Evolutionary conservation across 2,329 filamentous ascomycete genomes (phyloP).

Genomic region (Colletotrichum sp.): DNA sequence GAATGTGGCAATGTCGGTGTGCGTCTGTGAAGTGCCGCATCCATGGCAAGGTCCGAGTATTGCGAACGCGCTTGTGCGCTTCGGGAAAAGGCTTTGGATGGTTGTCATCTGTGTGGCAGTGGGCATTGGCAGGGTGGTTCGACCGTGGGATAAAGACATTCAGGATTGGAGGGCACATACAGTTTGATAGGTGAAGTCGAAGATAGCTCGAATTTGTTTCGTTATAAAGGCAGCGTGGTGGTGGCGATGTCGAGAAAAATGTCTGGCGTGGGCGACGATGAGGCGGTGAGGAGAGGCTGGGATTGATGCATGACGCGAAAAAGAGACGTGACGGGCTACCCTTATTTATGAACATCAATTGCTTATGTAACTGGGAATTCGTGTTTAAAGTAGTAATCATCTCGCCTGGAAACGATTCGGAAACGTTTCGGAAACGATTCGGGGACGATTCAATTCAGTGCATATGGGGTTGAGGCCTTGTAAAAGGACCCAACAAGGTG

Average conservation of each 20-base stretch:
- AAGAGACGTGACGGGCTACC: neutral
- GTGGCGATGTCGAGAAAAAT: neutral
- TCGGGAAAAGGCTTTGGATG: neutral
- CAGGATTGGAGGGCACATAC: neutral
- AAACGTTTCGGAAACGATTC: neutral
- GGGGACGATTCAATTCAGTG: neutral
- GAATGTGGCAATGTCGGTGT: fast-evolving
- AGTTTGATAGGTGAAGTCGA: neutral
- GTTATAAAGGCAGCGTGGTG: neutral
- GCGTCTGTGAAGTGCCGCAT: neutral
- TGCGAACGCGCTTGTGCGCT: neutral
- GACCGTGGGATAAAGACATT: neutral
- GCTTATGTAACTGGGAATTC: neutral
- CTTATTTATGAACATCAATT: neutral
- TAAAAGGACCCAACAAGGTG: neutral
- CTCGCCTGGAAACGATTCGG: neutral
- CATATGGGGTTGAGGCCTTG: neutral
- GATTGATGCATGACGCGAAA: neutral
- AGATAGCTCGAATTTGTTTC: neutral
- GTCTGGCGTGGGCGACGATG: neutral
- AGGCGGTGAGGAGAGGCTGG: neutral
- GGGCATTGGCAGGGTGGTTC: neutral
- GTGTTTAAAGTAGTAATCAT: neutral
- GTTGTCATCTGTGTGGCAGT: neutral
- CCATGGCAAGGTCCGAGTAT: neutral